Conservation (phyloP, 495 filamentous ascomycete species). For the Margaritispora aquatica region DNA sequence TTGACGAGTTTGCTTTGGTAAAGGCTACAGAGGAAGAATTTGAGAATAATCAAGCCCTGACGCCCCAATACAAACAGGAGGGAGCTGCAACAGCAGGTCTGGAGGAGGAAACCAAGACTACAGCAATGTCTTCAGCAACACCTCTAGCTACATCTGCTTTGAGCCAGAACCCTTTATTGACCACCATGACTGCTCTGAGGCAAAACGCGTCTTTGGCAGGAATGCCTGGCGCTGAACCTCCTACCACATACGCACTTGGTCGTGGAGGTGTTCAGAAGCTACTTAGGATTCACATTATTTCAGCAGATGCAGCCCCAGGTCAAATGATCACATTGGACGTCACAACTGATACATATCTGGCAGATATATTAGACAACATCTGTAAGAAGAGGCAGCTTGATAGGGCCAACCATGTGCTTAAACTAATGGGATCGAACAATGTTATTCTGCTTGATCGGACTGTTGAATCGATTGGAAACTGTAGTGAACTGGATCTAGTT, state of each 20-base stretch:
- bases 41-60: slow-evolving; percentile 67
- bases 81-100: slow-evolving; percentile 37
- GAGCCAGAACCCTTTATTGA: slow-evolving; percentile 49
- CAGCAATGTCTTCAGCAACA: slow-evolving; percentile 36
- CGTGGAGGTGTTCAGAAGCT: slow-evolving; percentile 78
- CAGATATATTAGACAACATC: slow-evolving; percentile 84
- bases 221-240: slow-evolving; percentile 42
- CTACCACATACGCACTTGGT: slow-evolving; percentile 53
- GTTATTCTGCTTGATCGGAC: slow-evolving; percentile 78
- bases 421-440: slow-evolving; percentile 77
- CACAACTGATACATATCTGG: slow-evolving; percentile 89
- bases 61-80: slow-evolving; percentile 63
- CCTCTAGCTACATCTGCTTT: slow-evolving; percentile 16
- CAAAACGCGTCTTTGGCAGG: slow-evolving; percentile 55
- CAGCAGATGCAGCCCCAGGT: slow-evolving; percentile 55
- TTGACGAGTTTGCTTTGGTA: slow-evolving; percentile 89
- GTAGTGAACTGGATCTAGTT: slow-evolving; percentile 79
- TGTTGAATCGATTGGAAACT: slow-evolving; percentile 79
- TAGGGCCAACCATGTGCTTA: slow-evolving; percentile 82
- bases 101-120: slow-evolving; percentile 32
- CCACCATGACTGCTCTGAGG: slow-evolving; percentile 44
- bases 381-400: slow-evolving; percentile 87
- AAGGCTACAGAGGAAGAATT: slow-evolving; percentile 73
- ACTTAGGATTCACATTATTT: slow-evolving; percentile 69
- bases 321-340: slow-evolving; percentile 73